These are phyloP conservation scores for Ambispora gerdemannii DNA, from an alignment of 192 early-diverging fungal species.

Conservation along the genomic window DNA sequence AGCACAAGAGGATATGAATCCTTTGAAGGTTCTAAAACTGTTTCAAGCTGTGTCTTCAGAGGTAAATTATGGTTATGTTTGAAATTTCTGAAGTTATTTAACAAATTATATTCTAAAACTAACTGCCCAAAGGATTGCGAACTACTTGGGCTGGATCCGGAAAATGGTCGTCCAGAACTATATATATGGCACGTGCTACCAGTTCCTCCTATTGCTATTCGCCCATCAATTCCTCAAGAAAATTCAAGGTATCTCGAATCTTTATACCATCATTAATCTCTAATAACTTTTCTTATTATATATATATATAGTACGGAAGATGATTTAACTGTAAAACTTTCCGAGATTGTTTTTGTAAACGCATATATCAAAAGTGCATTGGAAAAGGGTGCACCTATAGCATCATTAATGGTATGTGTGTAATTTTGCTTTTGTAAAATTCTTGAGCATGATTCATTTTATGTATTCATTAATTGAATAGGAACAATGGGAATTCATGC, in stretches of 20 bases:
- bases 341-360: conserved; percentile 92
- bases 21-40: conserved; percentile 77
- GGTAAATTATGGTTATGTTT: no score
- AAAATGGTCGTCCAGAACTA: conserved; percentile 81
- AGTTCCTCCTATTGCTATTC: conserved; percentile 93
- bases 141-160: conserved; percentile 85
- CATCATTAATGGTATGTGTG: conserved; percentile 58
- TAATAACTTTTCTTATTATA: not conserved
- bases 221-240: conserved; percentile 93
- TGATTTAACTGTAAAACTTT: conserved; percentile 91
- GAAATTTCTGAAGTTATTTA: no score
- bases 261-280: not conserved
- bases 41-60: conserved; percentile 86
- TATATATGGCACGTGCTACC: conserved; percentile 94
- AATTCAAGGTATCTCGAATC: conserved; percentile 53
- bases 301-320: conserved; percentile 79
- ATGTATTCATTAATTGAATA: conserved; percentile 10
- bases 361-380: conserved; percentile 66
- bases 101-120: no score
- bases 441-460: not conserved
- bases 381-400: conserved; percentile 60
- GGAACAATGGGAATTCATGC: conserved; percentile 98
- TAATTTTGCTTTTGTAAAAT: not conserved
- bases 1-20: conserved; percentile 94
- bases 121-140: conserved; percentile 94